Base-by-base conservation (phyloP, 768 basidiomycete species). In the Xerocomus spinulosus region DNA sequence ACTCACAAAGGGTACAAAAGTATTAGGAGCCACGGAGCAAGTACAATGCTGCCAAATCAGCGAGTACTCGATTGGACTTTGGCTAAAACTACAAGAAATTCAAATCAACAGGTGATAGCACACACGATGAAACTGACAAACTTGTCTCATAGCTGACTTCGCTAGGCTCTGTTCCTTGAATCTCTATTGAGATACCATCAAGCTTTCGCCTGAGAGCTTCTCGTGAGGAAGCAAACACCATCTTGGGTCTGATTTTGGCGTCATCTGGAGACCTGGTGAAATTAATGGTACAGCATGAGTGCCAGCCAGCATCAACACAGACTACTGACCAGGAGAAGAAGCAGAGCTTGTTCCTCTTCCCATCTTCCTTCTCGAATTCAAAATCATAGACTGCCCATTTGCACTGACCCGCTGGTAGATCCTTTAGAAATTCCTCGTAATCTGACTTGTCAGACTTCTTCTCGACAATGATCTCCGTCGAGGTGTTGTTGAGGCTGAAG, bases 341-440 rank as follows among this genome's bases (percentile, higher is more conserved):
- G 55, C 73, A 69, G 54, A 98, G 73, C 75, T 97, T 98, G 76
- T 85, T 92, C 69, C 94, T 79, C 71, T 79, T 83, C 39, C 75
- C n/a, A n/a, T n/a, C 87, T 12, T 75, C 85, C 50, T 77, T 82
- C 74, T 85, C 78, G 60, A 76, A 97, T 63, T 88, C 84, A 47
- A 94, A 84, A 66, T 98, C 93, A 64, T 92, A 95, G 26, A 97
- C 79, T 14, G 87, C 94, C 82, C 83, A 99, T 70, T 85, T 74
- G 64, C 87, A 89, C 58, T 87, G 78, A 9, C 53, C 50, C 62
- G 80, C 78, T 0, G 94, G 92, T 44, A 98, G 75, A 55, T 85
- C 78, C 0, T 9, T 57, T 44, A 92, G 21, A 67, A 99, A 97
- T 0, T 76, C 70, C 0, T 92, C 85, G 68, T 90, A 98, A 18